A percentile compares a stretch with the other conserved stretches of the same genome.
Evolutionary conservation across 2,329 filamentous ascomycete genomes (phyloP).

Genomic region (Cadophora gregata): DNA sequence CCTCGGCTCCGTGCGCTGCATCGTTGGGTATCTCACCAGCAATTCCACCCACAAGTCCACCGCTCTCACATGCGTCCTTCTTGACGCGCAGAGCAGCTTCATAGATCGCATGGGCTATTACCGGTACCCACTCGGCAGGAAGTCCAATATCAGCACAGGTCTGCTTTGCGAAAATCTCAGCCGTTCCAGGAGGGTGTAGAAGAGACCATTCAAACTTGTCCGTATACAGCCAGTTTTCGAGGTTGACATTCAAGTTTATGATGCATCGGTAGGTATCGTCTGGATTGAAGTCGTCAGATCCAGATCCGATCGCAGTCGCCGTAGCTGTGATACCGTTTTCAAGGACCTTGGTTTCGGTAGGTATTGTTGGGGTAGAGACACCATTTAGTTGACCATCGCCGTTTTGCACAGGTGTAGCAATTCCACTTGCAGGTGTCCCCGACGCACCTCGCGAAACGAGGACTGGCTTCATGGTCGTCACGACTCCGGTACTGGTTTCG

Average conservation of each 20-base stretch:
- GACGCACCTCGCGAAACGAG: constrained; percentile 47
- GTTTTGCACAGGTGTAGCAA: constrained; percentile 63
- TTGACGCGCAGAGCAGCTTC: constrained; percentile 91
- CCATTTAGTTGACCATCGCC: constrained; percentile 50
- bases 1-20: constrained; percentile 79
- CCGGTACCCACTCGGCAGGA: constrained; percentile 89
- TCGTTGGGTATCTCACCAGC: constrained; percentile 84
- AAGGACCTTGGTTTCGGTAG: constrained; percentile 50
- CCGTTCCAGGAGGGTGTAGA: constrained; percentile 87
- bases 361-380: constrained; percentile 54
- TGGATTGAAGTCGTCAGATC: constrained; percentile 80
- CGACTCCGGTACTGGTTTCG: constrained; percentile 42
- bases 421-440: constrained; percentile 55
- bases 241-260: constrained; percentile 87
- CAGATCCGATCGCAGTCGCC: constrained; percentile 67
- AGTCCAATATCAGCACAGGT: constrained; percentile 93
- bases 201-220: constrained; percentile 99
- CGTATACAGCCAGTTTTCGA: constrained; percentile 89
- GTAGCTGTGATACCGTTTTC: constrained; percentile 67
- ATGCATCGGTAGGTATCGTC: constrained; percentile 96
- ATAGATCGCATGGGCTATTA: constrained; percentile 95
- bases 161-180: constrained; percentile 88
- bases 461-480: constrained; percentile 43
- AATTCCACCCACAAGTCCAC: constrained; percentile 79
- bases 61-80: constrained; percentile 95